Evolutionary conservation across 495 filamentous ascomycete genomes (phyloP).

Genomic region (Aspergillus mulundensis): DNA sequence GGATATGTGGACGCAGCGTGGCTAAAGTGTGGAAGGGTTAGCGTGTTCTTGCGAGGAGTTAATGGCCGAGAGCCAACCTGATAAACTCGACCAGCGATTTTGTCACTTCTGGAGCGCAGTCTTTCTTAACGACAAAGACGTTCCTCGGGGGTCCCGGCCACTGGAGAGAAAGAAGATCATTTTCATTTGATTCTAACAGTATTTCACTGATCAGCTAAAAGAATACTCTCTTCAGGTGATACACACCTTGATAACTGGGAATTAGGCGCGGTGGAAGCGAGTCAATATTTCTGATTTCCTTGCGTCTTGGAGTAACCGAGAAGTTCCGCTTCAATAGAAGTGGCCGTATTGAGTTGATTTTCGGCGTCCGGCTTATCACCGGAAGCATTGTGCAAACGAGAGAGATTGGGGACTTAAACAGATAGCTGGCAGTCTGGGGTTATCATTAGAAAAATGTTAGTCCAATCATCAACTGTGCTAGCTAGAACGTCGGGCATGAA

Average conservation of each 20-base stretch:
- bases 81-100: constrained; percentile 72
- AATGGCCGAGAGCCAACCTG: constrained; percentile 39
- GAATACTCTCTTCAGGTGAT: constrained; percentile 4
- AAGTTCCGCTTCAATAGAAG: constrained; percentile 27
- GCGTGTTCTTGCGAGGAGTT: not conserved
- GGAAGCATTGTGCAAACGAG: constrained; percentile 13
- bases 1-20: constrained; percentile 80
- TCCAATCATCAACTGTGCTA: not conserved
- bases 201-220: not conserved
- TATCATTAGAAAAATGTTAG: not conserved
- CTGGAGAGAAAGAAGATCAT: constrained; percentile 72
- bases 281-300: constrained; percentile 42
- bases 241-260: constrained; percentile 52
- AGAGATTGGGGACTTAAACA: constrained; percentile 3
- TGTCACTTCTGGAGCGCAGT: constrained; percentile 65
- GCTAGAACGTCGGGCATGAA: not conserved
- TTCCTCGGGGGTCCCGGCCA: constrained; percentile 91
- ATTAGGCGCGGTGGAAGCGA: constrained; percentile 38
- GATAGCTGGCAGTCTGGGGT: not conserved
- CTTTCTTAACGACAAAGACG: constrained; percentile 84
- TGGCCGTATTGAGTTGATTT: not conserved
- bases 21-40: constrained; percentile 31
- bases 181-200: constrained; percentile 47
- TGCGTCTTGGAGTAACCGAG: constrained; percentile 32
- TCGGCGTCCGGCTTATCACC: constrained; percentile 3